Evolutionary conservation across 208 protist genomes (phyloP).

Genomic region (Spongospora subterranea): DNA sequence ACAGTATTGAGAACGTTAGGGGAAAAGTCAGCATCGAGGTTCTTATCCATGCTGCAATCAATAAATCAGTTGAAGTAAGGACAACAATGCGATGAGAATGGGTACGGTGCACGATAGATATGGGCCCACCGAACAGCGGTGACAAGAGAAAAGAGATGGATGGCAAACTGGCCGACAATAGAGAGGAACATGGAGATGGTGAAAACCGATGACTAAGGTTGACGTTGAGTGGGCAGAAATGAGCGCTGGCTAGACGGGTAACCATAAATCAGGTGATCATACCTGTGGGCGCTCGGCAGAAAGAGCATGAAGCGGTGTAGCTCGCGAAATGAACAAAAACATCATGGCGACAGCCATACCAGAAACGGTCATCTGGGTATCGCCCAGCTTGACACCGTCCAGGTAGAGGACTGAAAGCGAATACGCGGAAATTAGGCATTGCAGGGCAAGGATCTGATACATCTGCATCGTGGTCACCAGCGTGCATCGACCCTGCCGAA

Average conservation of each 20-base stretch:
- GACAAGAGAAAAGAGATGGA: conserved; percentile 64
- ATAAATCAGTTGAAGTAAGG: neutral
- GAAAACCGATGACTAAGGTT: conserved; percentile 60
- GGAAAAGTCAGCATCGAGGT: conserved; percentile 69
- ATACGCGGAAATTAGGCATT: conserved; percentile 69
- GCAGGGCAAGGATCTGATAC: conserved; percentile 71
- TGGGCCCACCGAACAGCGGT: conserved; percentile 57
- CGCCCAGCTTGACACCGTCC: conserved; percentile 63
- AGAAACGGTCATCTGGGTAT: conserved; percentile 65
- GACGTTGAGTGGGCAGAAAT: too few relatives aligned
- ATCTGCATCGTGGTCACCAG: conserved; percentile 69
- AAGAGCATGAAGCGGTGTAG: conserved; percentile 62
- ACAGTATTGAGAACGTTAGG: conserved; percentile 70
- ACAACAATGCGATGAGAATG: neutral
- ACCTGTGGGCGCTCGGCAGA: conserved; percentile 57
- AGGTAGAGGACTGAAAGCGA: conserved; percentile 63
- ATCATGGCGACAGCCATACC: conserved; percentile 62
- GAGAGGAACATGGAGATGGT: conserved; percentile 50
- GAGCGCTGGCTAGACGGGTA: neutral
- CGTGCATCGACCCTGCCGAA: conserved; percentile 81
- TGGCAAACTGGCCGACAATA: conserved; percentile 62
- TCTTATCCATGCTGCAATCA: conserved; percentile 38
- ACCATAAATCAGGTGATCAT: neutral
- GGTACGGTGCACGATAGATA: neutral
- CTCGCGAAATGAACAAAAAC: conserved; percentile 67